Conservation (phyloP, 2,329 filamentous ascomycete species). For the Colletotrichum lentis region DNA sequence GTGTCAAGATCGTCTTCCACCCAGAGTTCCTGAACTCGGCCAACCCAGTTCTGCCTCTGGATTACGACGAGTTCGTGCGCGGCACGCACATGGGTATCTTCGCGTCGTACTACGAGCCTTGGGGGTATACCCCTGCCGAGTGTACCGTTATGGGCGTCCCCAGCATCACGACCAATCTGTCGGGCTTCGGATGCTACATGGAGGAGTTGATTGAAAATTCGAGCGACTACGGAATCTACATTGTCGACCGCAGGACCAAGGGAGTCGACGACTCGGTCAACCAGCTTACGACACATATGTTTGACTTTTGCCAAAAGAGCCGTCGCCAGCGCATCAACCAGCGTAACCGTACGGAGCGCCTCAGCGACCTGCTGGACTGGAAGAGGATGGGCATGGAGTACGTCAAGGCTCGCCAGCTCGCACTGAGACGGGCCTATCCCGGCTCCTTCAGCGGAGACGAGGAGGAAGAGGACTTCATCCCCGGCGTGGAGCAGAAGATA, state of each 20-base stretch:
- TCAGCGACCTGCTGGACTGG: conserved; percentile 97
- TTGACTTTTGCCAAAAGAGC: conserved; percentile 91
- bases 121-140: conserved; percentile 98
- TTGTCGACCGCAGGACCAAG: conserved; percentile 94
- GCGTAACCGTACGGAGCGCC: conserved; percentile 91
- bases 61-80: conserved; percentile 98
- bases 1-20: conserved; percentile 98
- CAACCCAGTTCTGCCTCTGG: conserved; percentile 92
- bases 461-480: conserved; percentile 89
- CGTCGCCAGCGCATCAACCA: conserved; percentile 98
- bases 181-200: conserved; percentile 99
- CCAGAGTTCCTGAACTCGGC: conserved; percentile 96
- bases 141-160: conserved; percentile 99
- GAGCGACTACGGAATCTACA: conserved; percentile 98
- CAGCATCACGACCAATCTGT: conserved; percentile 97
- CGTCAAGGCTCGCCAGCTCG: conserved; percentile 94
- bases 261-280: conserved; percentile 97
- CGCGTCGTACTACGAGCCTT: conserved; percentile 97
- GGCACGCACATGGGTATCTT: conserved; percentile 97
- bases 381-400: conserved; percentile 99
- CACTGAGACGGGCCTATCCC: conserved; percentile 90
- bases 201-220: conserved; percentile 99
- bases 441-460: conserved; percentile 82
- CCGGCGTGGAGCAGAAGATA: conserved; percentile 93
- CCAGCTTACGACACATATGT: conserved; percentile 91